Base-by-base conservation (phyloP, 495 filamentous ascomycete species). In the Staphylotrichum longicolle region DNA sequence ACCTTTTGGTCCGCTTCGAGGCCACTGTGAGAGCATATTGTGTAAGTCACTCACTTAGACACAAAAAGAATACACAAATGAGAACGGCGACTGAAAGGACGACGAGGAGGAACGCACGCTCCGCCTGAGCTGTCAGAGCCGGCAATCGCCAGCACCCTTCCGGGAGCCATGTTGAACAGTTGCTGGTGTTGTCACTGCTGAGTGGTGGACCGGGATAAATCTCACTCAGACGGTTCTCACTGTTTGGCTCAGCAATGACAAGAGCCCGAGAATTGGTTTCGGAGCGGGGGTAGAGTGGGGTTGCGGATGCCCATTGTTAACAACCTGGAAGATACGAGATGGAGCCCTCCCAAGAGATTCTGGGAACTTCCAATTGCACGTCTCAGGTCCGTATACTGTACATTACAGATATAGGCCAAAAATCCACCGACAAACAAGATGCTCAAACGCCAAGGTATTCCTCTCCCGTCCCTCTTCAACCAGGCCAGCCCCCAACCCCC, bases 1-100 rank as follows among this genome's bases (percentile, higher is more conserved):
- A 96, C 92, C 70, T 94, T 93, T 74, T 97, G 92, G 75, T 98
- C 94, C 37, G 94, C 94, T 71, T 98, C 94, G 45, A 98, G 85
- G n/a, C 94, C 94, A 45, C 91, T 96, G 64, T 48, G 58, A n/a
- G 39, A 49, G 50, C 32, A 27, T 46, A 47, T 59, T 42, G 56
- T 50, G 33, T 50, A 58, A 57, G 44, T 63, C 50, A 54, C 27
- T 34, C 30, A 48, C 20, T 20, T 3, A 41, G n/a, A 7, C 14
- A 55, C 10, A 52, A 14, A 12, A 56, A 27, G 33, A 60, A 58
- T 42, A 12, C 9, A 11, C 34, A 56, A 47, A 44, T 49, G 8
- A 47, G 20, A 3, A 10, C 8, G 39, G 44, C 48, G 4, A 3
- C 20, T 11, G 32, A 7, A 46, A 47, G 54, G 34, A 27, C 39